Conservation (phyloP, 169 alveolate species). For the Cryptosporidium meleagridis region DNA sequence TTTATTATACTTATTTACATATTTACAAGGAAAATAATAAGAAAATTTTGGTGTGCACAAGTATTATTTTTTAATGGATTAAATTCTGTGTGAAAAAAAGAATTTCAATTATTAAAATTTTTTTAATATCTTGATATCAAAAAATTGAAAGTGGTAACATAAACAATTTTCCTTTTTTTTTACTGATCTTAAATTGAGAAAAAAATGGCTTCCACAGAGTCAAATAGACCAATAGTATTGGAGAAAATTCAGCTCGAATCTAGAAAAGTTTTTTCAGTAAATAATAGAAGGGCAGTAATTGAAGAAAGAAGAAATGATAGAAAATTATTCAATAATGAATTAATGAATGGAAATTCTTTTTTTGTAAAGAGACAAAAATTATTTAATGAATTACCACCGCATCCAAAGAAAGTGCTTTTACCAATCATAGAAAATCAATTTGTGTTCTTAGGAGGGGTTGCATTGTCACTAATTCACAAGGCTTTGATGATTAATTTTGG, state of each 20-base stretch:
- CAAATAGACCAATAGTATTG: slow-evolving; percentile 50
- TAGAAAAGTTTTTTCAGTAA: slow-evolving; percentile 32
- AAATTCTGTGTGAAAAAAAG: neutral
- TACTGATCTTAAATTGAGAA: neutral
- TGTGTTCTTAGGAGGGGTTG: slow-evolving; percentile 31
- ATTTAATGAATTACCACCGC: slow-evolving; percentile 41
- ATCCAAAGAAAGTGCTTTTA: slow-evolving; percentile 49
- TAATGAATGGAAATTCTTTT: slow-evolving; percentile 32
- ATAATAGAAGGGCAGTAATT: slow-evolving; percentile 33
- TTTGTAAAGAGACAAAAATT: slow-evolving; percentile 32
- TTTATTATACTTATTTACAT: neutral
- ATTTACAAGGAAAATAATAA: neutral
- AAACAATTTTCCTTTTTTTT: neutral
- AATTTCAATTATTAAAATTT: neutral
- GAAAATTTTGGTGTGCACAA: slow-evolving; percentile 8
- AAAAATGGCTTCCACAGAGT: neutral
- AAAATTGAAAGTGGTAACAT: slow-evolving; percentile 1
- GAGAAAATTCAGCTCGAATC: slow-evolving; percentile 65
- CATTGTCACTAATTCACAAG: slow-evolving; percentile 33
- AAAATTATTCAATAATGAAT: neutral
- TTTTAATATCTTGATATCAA: neutral
- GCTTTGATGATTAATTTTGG: slow-evolving; percentile 4
- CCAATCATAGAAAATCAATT: slow-evolving; percentile 63
- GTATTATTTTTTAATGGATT: neutral
- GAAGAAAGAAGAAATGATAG: slow-evolving; percentile 55